Evolutionary conservation across 176 grass and related monocot species (phyloP).

Genomic region (Oropetium thomaeum): DNA sequence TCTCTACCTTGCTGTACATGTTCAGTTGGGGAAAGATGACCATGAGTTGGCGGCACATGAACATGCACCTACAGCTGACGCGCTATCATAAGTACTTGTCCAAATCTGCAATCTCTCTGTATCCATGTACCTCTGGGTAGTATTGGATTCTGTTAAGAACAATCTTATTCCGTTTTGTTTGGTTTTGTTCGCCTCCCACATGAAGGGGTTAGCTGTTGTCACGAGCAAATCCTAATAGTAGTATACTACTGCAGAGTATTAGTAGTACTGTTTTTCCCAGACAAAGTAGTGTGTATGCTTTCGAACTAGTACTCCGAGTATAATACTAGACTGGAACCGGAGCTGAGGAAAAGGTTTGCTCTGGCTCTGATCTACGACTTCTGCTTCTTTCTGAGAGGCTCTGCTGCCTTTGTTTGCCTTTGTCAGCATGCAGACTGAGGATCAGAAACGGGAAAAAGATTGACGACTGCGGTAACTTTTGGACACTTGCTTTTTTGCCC

Average conservation of each 20-base stretch:
- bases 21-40: constrained; percentile 31
- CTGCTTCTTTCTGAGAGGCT: constrained; percentile 32
- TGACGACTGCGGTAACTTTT: constrained; percentile 35
- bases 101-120: constrained; percentile 12
- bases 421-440: constrained; percentile 35
- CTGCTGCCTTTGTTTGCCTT: constrained; percentile 39
- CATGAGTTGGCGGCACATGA: constrained; percentile 45
- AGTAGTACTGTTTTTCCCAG: background rate
- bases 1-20: background rate
- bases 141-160: constrained; percentile 28
- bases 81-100: constrained; percentile 44
- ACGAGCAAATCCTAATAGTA: too few species aligned
- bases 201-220: background rate
- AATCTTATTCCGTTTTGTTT: constrained; percentile 1
- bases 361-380: constrained; percentile 17
- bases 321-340: constrained; percentile 19
- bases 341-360: constrained; percentile 37
- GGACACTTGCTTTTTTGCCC: constrained; percentile 16
- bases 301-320: background rate
- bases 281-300: background rate
- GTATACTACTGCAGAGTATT: background rate
- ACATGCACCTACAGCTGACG: constrained; percentile 38
- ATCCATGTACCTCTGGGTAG: background rate
- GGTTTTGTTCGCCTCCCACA: too few species aligned
- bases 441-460: constrained; percentile 24